phyloP scores from a whole-genome alignment of 2,329 filamentous ascomycete species.

The Cercospora sp. region DNA sequence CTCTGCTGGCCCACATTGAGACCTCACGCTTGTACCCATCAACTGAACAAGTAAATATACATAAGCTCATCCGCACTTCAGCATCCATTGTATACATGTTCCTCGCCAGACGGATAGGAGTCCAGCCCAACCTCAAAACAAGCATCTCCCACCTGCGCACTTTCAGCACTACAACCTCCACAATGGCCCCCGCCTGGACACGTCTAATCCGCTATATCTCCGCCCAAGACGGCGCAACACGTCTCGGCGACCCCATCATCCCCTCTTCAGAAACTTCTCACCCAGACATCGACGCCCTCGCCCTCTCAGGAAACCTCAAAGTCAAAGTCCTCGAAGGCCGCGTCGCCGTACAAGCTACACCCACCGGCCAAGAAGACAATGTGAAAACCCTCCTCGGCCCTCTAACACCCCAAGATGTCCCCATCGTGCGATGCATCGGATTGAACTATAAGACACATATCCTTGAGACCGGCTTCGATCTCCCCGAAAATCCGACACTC shows the following conservation, averaged over 20 bases:
- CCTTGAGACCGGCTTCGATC: constrained; percentile 59
- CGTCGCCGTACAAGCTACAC: constrained; percentile 47
- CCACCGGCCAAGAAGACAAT: constrained; percentile 56
- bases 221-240: constrained; percentile 66
- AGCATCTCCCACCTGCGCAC: background rate
- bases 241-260: constrained; percentile 71
- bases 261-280: constrained; percentile 20
- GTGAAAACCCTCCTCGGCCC: constrained; percentile 58
- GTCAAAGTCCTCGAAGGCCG: constrained; percentile 55
- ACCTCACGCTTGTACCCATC: background rate
- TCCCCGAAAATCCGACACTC: constrained; percentile 69
- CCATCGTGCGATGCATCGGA: constrained; percentile 59
- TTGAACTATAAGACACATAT: constrained; percentile 61
- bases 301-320: constrained; percentile 48
- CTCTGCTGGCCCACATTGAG: constrained; percentile 5
- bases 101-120: background rate
- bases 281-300: constrained; percentile 36
- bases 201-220: constrained; percentile 70
- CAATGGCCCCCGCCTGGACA: constrained; percentile 44
- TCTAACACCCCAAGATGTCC: constrained; percentile 52
- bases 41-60: background rate
- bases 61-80: background rate
- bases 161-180: constrained; percentile 4
- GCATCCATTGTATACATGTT: constrained; percentile 7
- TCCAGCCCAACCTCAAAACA: background rate